Base-by-base conservation (phyloP, 257 asterid genomes). In the Misopates orontium region DNA sequence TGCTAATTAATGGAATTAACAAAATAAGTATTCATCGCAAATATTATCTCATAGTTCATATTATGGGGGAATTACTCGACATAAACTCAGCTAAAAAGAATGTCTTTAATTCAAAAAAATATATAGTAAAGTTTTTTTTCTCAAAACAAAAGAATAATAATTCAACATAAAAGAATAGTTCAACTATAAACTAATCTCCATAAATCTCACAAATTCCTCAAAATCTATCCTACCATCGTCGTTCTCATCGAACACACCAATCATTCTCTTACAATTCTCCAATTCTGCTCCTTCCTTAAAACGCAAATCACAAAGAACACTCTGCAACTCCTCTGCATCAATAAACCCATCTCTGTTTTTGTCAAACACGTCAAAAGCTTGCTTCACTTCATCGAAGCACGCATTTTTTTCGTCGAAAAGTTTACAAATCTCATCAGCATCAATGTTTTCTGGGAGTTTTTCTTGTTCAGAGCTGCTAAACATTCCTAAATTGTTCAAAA, bases 401-500 rank as follows among this genome's bases (percentile, higher is more conserved):
- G 86, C 82, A 59, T 80, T 80, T 39, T 78, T 77, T 65, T 57
- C 70, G 5, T 71, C 80, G 39, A 78, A 78, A 64, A 78, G 8
- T 9, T 77, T 57, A 1, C 20, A 66, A 3, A 89, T 28, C 3
- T 68, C 84, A 10, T 58, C 67, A 3, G 68, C 68, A 23, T 68
- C 77, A 63, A 83, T 18, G 59, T 24, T 78, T 9, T 64, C 74
- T 0, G 78, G 82, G 22, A 83, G 32, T 49, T 60, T 68, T 22
- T 51, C 62, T 1, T 40, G 73, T 1, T 50, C 77, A 31, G 74
- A 56, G 9, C 59, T 8, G 64, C 50, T n/a, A 16, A 56, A 60
- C 24, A 87, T 21, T n/a, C 93, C 95, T 15, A 92, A 67, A 51
- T 81, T 81, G 44, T 55, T 80, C 56, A 82, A 44, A 11, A 92